Percentiles rank a stretch among this genome's conserved stretches.
Conservation (phyloP, 805 yeast species). For the Saturnispora dispora region DNA sequence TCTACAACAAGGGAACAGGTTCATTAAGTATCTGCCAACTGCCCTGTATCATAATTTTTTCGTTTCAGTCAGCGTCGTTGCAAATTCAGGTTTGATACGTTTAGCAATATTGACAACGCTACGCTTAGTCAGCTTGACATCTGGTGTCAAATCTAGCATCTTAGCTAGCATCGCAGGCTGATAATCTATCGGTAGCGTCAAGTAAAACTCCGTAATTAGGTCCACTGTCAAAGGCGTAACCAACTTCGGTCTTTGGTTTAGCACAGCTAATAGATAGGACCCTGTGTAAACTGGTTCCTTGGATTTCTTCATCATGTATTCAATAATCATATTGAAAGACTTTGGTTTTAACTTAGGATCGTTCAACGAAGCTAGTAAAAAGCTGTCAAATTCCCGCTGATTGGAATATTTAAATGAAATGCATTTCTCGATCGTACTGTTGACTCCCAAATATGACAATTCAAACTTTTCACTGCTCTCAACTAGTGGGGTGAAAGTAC, state of each 20-base stretch:
- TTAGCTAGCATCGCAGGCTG: not conserved
- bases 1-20: no score
- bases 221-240: not conserved
- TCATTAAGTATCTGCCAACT: not conserved
- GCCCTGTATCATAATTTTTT: not conserved
- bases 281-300: not conserved
- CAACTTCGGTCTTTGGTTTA: not conserved
- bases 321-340: not conserved
- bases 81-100: not conserved
- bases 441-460: not conserved
- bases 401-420: not conserved
- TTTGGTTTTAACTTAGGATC: not conserved
- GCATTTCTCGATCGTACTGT: not conserved
- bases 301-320: not conserved
- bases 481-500: not conserved
- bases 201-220: not conserved
- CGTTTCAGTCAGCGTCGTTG: not conserved
- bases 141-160: not conserved
- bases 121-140: not conserved
- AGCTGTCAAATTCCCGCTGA: not conserved
- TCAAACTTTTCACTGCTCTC: not conserved
- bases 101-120: not conserved
- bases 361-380: not conserved
- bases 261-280: not conserved
- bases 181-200: not conserved